A percentile compares a stretch with the other conserved stretches of the same genome.
phyloP scores from a whole-genome alignment of 345 rosid genomes.

The Eucalyptus virginea region DNA sequence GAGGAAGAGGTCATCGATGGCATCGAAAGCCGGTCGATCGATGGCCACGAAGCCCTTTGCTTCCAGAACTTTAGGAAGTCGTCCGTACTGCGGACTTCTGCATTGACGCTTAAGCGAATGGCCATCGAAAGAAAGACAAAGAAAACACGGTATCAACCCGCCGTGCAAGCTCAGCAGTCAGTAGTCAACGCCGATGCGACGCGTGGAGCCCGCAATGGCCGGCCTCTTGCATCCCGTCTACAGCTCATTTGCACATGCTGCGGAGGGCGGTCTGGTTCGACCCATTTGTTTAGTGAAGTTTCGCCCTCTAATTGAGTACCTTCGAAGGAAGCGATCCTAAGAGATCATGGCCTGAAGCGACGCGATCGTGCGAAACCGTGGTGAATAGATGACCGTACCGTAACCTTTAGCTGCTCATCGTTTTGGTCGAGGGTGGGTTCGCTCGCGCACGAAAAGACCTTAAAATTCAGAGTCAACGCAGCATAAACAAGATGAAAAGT shows the following conservation, averaged over 20 bases:
- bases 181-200: background rate
- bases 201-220: background rate
- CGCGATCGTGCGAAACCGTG: background rate
- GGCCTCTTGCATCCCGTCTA: background rate
- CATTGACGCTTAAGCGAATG: background rate
- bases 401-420: background rate
- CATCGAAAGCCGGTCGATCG: background rate
- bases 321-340: background rate
- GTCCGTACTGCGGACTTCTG: background rate
- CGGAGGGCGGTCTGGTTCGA: background rate
- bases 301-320: background rate
- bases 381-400: no score
- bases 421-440: background rate
- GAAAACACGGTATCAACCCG: background rate
- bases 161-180: no score
- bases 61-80: background rate
- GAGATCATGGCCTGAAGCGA: background rate
- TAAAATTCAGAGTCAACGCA: background rate
- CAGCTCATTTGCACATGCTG: background rate
- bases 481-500: background rate
- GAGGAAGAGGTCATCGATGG: background rate
- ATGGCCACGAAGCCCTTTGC: background rate
- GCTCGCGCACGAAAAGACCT: background rate
- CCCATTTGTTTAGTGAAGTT: background rate
- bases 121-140: accelerated